Evolutionary conservation across 306 rosid genomes (phyloP).

Genomic region (Acacia confusa): DNA sequence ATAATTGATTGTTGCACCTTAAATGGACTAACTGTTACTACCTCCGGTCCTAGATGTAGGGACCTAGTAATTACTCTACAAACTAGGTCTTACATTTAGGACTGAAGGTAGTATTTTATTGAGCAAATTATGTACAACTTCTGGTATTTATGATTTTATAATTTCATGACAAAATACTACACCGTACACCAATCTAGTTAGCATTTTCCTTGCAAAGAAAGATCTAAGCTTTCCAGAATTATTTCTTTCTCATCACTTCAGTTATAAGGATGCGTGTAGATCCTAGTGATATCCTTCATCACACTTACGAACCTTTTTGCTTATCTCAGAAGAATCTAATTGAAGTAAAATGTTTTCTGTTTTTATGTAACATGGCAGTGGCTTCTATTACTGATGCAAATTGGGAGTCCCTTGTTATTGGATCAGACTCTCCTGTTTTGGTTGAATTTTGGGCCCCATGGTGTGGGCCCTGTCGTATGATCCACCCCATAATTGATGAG

Average conservation of each 20-base stretch:
- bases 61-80: no score
- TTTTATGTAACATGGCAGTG: constrained; percentile 51
- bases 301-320: constrained; percentile 10
- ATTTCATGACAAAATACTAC: not conserved
- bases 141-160: not conserved
- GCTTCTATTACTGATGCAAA: constrained; percentile 53
- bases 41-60: no score
- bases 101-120: not conserved
- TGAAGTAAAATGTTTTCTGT: constrained; percentile 11
- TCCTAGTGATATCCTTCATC: not conserved
- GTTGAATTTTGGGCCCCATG: constrained; percentile 99
- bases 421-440: constrained; percentile 58
- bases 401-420: constrained; percentile 75
- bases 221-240: not conserved
- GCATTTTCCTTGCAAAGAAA: not conserved
- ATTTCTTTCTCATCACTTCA: not conserved
- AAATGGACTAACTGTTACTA: not conserved
- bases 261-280: constrained; percentile 6
- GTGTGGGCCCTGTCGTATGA: constrained; percentile 99
- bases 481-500: constrained; percentile 78
- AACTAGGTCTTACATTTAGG: no score
- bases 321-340: constrained; percentile 4
- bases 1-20: not conserved
- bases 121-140: not conserved
- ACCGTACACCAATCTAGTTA: not conserved